Evolutionary conservation across 768 basidiomycete species (phyloP), one percentile per base, ranked within the genome.

Genomic region (Hydnum rufescens): DNA sequence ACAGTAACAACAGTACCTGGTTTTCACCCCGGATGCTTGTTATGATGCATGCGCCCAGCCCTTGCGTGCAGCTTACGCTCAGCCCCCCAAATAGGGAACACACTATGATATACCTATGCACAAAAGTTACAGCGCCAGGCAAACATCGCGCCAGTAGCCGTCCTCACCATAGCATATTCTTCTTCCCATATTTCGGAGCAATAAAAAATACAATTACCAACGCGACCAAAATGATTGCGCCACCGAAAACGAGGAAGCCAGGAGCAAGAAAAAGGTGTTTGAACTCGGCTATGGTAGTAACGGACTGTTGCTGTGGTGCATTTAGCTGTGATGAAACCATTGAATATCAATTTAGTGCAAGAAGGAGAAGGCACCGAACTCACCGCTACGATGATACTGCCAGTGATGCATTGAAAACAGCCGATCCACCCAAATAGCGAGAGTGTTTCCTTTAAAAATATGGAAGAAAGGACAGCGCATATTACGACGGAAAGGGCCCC

Each of bases 361-460:
- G 25, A 28, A 30, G 16, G 28, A 50, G 26, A 29, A 13, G 6
- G 49, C 25, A 5, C 13, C 6, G 28, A 50, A 32, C 28, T 8
- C 28, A 36, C 16, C 30, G 42, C 22, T 6, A 13, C 29, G 6
- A 32, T 4, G 31, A 28, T 25, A 52, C 13, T 32, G 66, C 86
- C 60, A 59, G 89, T 80, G 60, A 97, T 87, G 66, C 88, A 93
- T 18, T 96, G 74, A 16, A 69, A 75, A 64, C 90, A 95, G 19
- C 90, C 93, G 57, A 97, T 71, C 90, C 92, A 96, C 48, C 95
- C 93, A 63, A 99, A 96, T 66, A 96, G 86, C 34, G 80, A 83
- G 42, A 99, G 74, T 51, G 72, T 85, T 64, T 96, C 93, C 47
- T 92, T 78, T 60, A 99, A 80, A 68, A 97, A 86, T 58, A 93